These are phyloP conservation scores for Ogataea ramenticola DNA, from an alignment of 805 yeast genomes.

Conservation along the genomic window DNA sequence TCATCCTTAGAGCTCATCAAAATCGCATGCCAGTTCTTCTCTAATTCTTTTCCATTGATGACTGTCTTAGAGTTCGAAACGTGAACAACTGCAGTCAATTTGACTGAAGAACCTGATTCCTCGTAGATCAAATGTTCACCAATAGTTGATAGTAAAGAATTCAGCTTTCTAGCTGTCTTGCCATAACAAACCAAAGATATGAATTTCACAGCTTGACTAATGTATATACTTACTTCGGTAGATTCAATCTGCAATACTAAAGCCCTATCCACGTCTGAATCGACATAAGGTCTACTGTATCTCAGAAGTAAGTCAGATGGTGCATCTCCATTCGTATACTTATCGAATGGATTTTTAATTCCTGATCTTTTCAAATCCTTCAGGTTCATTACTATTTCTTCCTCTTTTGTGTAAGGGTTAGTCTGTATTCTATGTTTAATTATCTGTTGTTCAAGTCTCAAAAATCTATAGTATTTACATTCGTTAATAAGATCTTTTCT, in stretches of 20 bases:
- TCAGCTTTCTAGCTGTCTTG: constrained; percentile 18
- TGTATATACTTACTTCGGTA: constrained; percentile 23
- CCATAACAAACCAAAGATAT: constrained; percentile 16
- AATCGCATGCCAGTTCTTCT: constrained; percentile 20
- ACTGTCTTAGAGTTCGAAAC: constrained; percentile 12
- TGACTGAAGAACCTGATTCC: constrained; percentile 5
- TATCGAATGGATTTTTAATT: constrained; percentile 2
- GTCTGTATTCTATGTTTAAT: constrained; percentile 40
- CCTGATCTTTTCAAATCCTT: constrained; percentile 38
- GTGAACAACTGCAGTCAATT: constrained; percentile 15
- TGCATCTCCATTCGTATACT: constrained; percentile 2
- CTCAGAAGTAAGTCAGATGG: constrained; percentile 11
- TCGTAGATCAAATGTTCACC: constrained; percentile 22
- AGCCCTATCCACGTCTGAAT: constrained; percentile 25
- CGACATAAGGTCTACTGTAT: constrained; percentile 43
- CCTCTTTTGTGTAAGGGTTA: constrained; percentile 43
- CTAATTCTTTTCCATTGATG: constrained; percentile 23
- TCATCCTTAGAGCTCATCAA: constrained; percentile 4
- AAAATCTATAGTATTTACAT: constrained; percentile 69
- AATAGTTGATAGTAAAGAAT: constrained; percentile 11
- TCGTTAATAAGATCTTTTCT: constrained; percentile 56
- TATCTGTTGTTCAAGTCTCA: constrained; percentile 65
- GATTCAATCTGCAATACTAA: constrained; percentile 36
- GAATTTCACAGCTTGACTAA: constrained; percentile 24
- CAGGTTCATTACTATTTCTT: constrained; percentile 52